Evolutionary conservation across 1,139 yeast genomes (phyloP).

Genomic region (Scheffersomyces stambukii): DNA sequence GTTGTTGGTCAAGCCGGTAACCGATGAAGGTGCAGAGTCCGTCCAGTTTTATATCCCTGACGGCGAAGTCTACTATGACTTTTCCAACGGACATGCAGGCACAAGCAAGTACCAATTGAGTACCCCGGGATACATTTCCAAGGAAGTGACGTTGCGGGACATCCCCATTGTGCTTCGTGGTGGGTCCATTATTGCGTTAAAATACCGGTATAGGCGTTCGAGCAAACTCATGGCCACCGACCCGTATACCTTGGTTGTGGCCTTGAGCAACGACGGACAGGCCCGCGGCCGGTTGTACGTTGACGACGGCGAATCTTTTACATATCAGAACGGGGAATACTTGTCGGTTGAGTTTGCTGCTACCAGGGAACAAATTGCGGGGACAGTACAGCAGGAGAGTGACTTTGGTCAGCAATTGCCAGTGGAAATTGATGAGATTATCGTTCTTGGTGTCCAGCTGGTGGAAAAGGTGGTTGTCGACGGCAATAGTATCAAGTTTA

Average conservation of each 20-base stretch:
- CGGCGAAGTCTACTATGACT: conserved; percentile 60
- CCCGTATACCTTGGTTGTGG: conserved; percentile 76
- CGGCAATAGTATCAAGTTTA: too few relatives aligned
- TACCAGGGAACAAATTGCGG: conserved; percentile 7
- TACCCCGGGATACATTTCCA: conserved; percentile 15
- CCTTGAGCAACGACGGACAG: conserved; percentile 43
- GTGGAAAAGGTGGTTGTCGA: too few relatives aligned
- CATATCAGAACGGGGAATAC: conserved; percentile 44
- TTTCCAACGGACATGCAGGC: conserved; percentile 30
- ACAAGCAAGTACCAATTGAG: conserved; percentile 7
- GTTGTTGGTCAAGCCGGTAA: conserved; percentile 77
- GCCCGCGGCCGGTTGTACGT: conserved; percentile 61
- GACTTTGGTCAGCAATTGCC: conserved; percentile 12
- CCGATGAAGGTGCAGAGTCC: conserved; percentile 45
- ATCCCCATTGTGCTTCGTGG: conserved; percentile 76
- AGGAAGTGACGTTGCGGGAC: conserved; percentile 49
- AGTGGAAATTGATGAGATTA: conserved; percentile 54
- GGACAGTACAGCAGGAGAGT: conserved; percentile 3
- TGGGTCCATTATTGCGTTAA: conserved; percentile 67
- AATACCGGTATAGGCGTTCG: conserved; percentile 77
- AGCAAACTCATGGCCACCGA: conserved; percentile 72
- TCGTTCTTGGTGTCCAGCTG: conserved; percentile 21
- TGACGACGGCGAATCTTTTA: conserved; percentile 81
- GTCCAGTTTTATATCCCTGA: conserved; percentile 63
- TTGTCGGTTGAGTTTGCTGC: conserved; percentile 24